These are phyloP conservation scores for Lactarius sanguifluus DNA, from an alignment of 768 basidiomycete genomes.

Conservation along the genomic window DNA sequence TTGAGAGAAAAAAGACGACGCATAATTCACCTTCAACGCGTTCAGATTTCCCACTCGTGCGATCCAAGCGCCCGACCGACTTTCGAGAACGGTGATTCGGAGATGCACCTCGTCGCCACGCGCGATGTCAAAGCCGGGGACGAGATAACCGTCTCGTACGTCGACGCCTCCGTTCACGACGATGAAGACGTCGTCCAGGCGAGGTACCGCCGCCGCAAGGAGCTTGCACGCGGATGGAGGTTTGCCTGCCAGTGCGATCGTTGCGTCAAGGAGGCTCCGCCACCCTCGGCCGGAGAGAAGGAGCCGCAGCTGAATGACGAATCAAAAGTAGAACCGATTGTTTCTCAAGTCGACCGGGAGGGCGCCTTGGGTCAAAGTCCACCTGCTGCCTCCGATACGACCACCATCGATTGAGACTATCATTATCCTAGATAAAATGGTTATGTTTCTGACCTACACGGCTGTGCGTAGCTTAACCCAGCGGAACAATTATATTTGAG, in stretches of 20 bases:
- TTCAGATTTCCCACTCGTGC: constrained; percentile 67
- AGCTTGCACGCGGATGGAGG: constrained; percentile 79
- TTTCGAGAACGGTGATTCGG: constrained; percentile 64
- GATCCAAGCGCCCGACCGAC: constrained; percentile 62
- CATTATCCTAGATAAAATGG: neutral
- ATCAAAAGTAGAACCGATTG: constrained; percentile 46
- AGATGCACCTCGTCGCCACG: constrained; percentile 68
- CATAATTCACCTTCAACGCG: no score
- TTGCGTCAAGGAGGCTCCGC: constrained; percentile 55
- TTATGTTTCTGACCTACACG: neutral
- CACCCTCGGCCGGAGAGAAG: constrained; percentile 30
- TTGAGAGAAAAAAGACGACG: no score
- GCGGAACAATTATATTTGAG: constrained; percentile 16
- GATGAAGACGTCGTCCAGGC: constrained; percentile 56
- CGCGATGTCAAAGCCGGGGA: constrained; percentile 72
- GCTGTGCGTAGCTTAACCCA: constrained; percentile 22
- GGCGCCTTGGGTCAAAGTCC: neutral
- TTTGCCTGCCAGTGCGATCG: constrained; percentile 73
- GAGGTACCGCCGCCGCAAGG: constrained; percentile 62
- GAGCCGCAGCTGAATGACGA: constrained; percentile 46
- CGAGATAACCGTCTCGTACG: constrained; percentile 71
- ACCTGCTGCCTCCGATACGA: constrained; percentile 27
- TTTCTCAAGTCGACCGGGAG: constrained; percentile 29
- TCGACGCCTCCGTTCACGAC: constrained; percentile 59
- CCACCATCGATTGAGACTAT: constrained; percentile 21